Conservation (phyloP, 441 rosid species). For the Bruguiera hainesii region DNA sequence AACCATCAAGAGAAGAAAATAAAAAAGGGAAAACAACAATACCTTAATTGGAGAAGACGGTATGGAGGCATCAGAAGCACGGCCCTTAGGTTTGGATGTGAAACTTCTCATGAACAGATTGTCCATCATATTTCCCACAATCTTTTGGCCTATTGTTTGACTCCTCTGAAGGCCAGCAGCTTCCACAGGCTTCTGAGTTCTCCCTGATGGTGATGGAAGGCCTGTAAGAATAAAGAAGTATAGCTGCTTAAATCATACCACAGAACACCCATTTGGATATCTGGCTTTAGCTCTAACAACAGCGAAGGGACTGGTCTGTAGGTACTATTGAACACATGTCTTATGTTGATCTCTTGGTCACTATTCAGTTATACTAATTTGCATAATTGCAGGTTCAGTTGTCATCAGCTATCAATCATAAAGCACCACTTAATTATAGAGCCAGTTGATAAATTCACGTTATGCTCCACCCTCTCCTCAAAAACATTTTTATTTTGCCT, state of each 20-base stretch:
- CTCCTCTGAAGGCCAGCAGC: constrained; percentile 58
- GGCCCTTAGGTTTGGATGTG: constrained; percentile 71
- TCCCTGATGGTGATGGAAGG: constrained; percentile 83
- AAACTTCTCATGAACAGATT: constrained; percentile 78
- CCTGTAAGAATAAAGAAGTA: constrained; percentile 43
- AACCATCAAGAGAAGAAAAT: background rate
- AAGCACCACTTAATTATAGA: background rate
- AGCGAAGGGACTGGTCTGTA: background rate
- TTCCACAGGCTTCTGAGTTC: constrained; percentile 59
- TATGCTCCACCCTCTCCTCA: background rate
- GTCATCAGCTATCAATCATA: background rate
- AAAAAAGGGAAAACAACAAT: background rate
- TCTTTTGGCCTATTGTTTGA: constrained; percentile 88
- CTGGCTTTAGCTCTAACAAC: constrained; percentile 1
- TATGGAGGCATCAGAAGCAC: constrained; percentile 48
- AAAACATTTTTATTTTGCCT: background rate
- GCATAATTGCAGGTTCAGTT: background rate
- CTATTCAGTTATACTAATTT: background rate
- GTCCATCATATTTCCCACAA: constrained; percentile 89
- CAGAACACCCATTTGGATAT: constrained; percentile 1
- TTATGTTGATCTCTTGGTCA: background rate
- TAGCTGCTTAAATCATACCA: constrained; percentile 2
- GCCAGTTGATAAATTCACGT: background rate
- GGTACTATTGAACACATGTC: background rate
- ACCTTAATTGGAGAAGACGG: constrained; percentile 92